These are phyloP conservation scores for Acanthamoeba castellanii DNA, from an alignment of 208 protist genomes.

Conservation along the genomic window DNA sequence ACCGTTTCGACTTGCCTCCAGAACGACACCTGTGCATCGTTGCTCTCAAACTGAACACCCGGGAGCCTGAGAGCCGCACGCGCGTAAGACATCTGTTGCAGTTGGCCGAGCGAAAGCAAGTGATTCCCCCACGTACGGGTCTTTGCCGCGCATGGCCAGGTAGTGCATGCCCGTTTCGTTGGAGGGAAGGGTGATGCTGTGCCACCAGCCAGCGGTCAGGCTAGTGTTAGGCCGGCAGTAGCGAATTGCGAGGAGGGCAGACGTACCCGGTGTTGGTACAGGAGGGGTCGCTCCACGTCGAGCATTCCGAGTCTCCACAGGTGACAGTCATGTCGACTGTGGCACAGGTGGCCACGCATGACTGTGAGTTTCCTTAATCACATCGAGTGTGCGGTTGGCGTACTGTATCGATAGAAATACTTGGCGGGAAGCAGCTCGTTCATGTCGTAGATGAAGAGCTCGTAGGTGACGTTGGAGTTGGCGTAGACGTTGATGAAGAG, in stretches of 20 bases:
- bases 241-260: neutral
- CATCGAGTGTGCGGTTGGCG: neutral
- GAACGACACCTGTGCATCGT: neutral
- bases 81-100: neutral
- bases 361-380: neutral
- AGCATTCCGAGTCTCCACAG: neutral
- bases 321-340: neutral
- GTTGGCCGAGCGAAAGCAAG: neutral
- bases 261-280: neutral
- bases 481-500: slow-evolving; percentile 1
- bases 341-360: neutral
- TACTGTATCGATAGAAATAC: slow-evolving; percentile 1
- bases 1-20: neutral
- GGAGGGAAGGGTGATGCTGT: neutral
- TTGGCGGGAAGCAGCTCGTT: neutral
- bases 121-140: neutral
- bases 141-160: neutral
- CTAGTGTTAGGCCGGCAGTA: neutral
- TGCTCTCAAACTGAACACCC: neutral
- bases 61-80: neutral
- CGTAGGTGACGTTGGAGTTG: neutral
- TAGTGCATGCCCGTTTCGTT: slow-evolving; percentile 6
- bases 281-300: neutral
- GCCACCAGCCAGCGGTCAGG: neutral
- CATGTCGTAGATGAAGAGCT: slow-evolving; percentile 52